Evolutionary conservation across 805 yeast genomes (phyloP).

Genomic region (Vanderwaltozyma polyspora): DNA sequence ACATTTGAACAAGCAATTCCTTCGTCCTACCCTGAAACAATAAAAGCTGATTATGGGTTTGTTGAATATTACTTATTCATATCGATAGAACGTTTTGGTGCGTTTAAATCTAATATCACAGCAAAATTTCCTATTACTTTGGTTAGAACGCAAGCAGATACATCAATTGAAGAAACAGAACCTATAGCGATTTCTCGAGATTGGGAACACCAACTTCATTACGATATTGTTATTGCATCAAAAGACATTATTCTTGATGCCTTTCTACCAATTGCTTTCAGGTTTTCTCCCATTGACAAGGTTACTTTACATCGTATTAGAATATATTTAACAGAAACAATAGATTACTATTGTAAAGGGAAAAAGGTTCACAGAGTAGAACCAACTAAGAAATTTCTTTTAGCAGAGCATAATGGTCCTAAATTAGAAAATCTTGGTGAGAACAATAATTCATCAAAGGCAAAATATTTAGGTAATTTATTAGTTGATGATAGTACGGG

Average conservation of each 20-base stretch:
- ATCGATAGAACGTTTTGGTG: slow-evolving; percentile 61
- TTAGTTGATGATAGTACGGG: slow-evolving; percentile 34
- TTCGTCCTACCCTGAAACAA: slow-evolving; percentile 70
- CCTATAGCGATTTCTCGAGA: slow-evolving; percentile 84
- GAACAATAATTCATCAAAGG: slow-evolving; percentile 26
- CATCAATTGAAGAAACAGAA: slow-evolving; percentile 77
- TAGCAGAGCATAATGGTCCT: slow-evolving; percentile 71
- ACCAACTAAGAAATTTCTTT: slow-evolving; percentile 69
- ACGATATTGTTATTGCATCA: slow-evolving; percentile 84
- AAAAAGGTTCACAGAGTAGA: slow-evolving; percentile 87
- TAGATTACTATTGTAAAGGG: slow-evolving; percentile 80
- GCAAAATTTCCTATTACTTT: slow-evolving; percentile 56
- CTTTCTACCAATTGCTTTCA: slow-evolving; percentile 71
- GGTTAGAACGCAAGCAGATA: slow-evolving; percentile 67
- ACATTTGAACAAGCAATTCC: slow-evolving; percentile 85
- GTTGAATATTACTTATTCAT: slow-evolving; percentile 66
- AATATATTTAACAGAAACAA: slow-evolving; percentile 74
- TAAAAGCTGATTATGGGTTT: slow-evolving; percentile 68
- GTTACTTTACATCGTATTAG: slow-evolving; percentile 76
- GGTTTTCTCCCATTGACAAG: slow-evolving; percentile 78
- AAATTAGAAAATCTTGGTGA: slow-evolving; percentile 25
- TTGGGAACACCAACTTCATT: slow-evolving; percentile 88
- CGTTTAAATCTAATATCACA: slow-evolving; percentile 67
- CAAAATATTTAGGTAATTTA: slow-evolving; percentile 32
- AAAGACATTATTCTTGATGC: slow-evolving; percentile 80